phyloP scores from a whole-genome alignment of 2,329 filamentous ascomycete species.

The Aspergillus luchuensis region DNA sequence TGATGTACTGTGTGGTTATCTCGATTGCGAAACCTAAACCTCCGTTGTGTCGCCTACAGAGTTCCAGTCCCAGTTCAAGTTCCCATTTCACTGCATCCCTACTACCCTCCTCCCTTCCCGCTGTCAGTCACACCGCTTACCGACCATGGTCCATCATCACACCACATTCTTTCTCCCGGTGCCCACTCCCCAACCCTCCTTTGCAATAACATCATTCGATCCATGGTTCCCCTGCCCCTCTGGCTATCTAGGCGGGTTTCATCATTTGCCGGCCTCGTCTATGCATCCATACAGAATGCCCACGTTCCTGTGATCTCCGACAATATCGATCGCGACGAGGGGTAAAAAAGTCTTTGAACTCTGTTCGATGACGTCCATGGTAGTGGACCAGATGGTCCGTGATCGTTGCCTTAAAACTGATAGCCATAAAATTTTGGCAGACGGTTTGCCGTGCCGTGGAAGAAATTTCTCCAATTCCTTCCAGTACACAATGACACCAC shows the following conservation, averaged over 20 bases:
- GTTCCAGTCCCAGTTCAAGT: not conserved
- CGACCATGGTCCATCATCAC: conserved; percentile 25
- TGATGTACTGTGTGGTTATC: conserved; percentile 12
- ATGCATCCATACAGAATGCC: conserved; percentile 2
- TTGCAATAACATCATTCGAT: conserved; percentile 10
- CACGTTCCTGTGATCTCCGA: conserved; percentile 19
- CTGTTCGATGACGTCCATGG: conserved; percentile 13
- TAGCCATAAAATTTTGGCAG: not conserved
- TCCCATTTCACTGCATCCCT: not conserved
- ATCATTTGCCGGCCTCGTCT: not conserved
- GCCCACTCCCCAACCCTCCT: conserved; percentile 11
- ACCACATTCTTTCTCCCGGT: conserved; percentile 22
- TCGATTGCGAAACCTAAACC: conserved; percentile 8
- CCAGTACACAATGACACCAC: not conserved
- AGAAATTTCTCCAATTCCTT: not conserved
- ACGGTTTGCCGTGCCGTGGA: not conserved
- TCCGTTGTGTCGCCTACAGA: not conserved
- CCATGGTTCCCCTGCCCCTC: conserved; percentile 8
- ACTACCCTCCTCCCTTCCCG: conserved; percentile 8
- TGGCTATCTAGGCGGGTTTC: not conserved
- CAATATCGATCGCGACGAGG: conserved; percentile 10
- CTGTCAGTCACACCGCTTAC: conserved; percentile 32
- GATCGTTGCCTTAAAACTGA: conserved; percentile 3
- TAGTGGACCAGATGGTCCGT: not conserved
- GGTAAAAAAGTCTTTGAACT: not conserved